Percentiles rank a stretch among this genome's conserved stretches.
phyloP scores from a whole-genome alignment of 2,329 filamentous ascomycete species.

The Hypoxylon sp. region DNA sequence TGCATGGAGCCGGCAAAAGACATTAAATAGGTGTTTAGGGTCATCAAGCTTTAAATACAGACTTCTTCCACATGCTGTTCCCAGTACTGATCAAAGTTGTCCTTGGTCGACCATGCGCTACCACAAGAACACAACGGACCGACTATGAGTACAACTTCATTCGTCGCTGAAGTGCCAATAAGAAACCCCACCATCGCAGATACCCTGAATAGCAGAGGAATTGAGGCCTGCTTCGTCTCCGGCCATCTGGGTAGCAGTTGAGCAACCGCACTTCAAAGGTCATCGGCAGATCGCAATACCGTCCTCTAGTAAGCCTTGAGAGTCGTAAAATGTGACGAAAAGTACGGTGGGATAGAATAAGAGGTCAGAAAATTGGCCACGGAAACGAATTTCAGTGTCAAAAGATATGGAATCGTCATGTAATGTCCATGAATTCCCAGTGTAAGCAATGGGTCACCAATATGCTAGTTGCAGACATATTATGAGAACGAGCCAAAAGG shows the following conservation, averaged over 20 bases:
- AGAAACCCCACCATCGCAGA: not conserved
- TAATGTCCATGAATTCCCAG: not conserved
- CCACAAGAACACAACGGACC: not conserved
- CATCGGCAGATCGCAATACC: not conserved
- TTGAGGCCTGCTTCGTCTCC: not conserved
- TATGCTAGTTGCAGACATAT: not conserved
- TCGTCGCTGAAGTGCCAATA: not conserved
- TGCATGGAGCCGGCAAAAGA: too few relatives aligned
- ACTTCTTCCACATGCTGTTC: not conserved
- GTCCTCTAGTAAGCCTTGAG: not conserved
- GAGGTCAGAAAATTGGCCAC: not conserved
- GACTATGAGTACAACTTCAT: not conserved
- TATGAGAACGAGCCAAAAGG: not conserved
- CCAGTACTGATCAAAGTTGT: not conserved
- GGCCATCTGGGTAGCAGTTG: not conserved
- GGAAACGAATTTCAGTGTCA: not conserved
- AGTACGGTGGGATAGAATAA: not conserved
- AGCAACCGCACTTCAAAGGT: not conserved
- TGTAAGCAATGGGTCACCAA: not conserved
- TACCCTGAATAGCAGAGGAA: not conserved
- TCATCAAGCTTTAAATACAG: not conserved
- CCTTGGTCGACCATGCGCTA: not conserved
- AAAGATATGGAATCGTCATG: not conserved
- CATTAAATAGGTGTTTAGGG: not conserved
- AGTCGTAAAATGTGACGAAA: not conserved